Percentiles rank a stretch among this genome's conserved stretches.
These are phyloP conservation scores for Fomes fomentarius DNA, from an alignment of 1,284 basidiomycete genomes.

Conservation along the genomic window DNA sequence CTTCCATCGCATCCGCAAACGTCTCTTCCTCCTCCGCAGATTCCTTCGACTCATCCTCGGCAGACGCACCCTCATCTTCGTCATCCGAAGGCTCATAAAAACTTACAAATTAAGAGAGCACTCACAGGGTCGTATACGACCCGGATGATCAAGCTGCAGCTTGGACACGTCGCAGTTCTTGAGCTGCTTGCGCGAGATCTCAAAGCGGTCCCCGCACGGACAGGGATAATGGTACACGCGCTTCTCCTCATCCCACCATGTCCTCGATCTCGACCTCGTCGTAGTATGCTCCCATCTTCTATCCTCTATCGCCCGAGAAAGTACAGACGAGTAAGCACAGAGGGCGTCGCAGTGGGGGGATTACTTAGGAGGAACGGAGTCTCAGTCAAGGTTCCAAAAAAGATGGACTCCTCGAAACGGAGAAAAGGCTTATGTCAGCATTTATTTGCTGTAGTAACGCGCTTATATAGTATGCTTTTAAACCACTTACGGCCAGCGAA, in stretches of 20 bases:
- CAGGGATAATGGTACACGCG: slow-evolving; percentile 95
- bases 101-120: too few relatives aligned
- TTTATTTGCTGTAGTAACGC: too few relatives aligned
- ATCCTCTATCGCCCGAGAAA: not conserved
- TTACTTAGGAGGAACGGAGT: too few relatives aligned
- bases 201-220: slow-evolving; percentile 98
- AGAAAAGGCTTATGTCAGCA: too few relatives aligned
- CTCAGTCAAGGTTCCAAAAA: too few relatives aligned
- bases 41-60: slow-evolving; percentile 38
- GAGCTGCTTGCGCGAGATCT: slow-evolving; percentile 90
- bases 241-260: slow-evolving; percentile 90
- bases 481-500: too few relatives aligned
- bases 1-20: slow-evolving; percentile 70
- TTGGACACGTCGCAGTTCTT: slow-evolving; percentile 95
- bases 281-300: slow-evolving; percentile 88
- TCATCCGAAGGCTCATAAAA: slow-evolving; percentile 58
- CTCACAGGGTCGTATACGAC: slow-evolving; percentile 95
- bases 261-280: slow-evolving; percentile 97
- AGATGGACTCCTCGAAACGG: too few relatives aligned
- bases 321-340: too few relatives aligned
- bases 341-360: too few relatives aligned
- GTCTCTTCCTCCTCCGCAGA: slow-evolving; percentile 44
- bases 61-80: slow-evolving; percentile 42
- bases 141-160: slow-evolving; percentile 92
- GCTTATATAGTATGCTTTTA: too few relatives aligned